Base-by-base conservation (phyloP, 2,329 filamentous ascomycete genomes). In the Penicillium sp. region DNA sequence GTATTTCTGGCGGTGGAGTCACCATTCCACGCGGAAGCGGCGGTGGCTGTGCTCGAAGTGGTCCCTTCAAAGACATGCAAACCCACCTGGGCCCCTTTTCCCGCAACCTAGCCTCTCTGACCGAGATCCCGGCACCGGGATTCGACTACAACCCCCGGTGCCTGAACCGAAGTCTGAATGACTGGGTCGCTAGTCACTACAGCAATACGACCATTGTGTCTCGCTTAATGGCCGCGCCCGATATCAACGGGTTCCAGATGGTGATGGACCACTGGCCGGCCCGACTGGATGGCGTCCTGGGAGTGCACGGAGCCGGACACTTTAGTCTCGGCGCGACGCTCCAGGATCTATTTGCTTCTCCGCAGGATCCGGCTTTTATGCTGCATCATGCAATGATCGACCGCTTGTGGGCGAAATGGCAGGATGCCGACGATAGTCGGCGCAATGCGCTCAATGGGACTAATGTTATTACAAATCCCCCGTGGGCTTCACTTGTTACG, bases 381-480 rank as follows among this genome's bases (percentile, higher is more conserved):
- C 66, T 81, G 16, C 79, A 81, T 61, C 79, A 81, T 59, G 71
- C 71, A 0, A 74, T 75, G 67, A 76, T 82, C 26, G 80, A 82
- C 60, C 72, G 78, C 9, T 60, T 74, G 6, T 83, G 73, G 69
- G 77, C 74, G 72, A 77, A 74, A 2, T 83, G 80, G 80, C 80
- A 82, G 35, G 53, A 31, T 2, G 27, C 7, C 19, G 61, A 64
- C 26, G 58, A 56, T n/a, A 53, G 42, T 45, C 61, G 57, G 25
- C 55, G 61, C 23, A 51, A 59, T 25, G 64, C 63, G 14, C 27
- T 67, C 0, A 64, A 67, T 39, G 64, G 63, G 7, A 67, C 64
- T 16, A 55, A 47, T 45, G 44, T 21, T 1, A 58, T 67, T 26
- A 19, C 60, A 10, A 64, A 67, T 37, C 61, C 64, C 23, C 61